These are phyloP conservation scores for Chlorophyllum brunneum DNA, from an alignment of 768 basidiomycete species.

Conservation along the genomic window DNA sequence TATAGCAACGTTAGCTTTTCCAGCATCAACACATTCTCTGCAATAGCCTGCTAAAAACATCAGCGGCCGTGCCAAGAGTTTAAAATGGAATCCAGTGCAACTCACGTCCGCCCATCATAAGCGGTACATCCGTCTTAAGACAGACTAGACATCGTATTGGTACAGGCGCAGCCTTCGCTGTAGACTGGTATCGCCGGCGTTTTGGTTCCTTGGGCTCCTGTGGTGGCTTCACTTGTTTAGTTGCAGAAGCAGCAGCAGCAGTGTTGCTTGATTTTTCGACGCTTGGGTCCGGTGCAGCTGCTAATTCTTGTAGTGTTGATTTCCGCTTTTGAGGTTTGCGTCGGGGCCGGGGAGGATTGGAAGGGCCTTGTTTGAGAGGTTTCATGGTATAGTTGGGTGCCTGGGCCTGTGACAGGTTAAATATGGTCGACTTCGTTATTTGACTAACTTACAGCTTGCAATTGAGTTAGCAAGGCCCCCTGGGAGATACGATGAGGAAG, in stretches of 20 bases:
- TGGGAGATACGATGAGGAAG: slow-evolving; percentile 55
- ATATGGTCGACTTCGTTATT: not conserved
- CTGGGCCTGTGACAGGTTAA: slow-evolving; percentile 32
- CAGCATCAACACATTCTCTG: slow-evolving; percentile 60
- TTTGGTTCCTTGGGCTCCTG: slow-evolving; percentile 25
- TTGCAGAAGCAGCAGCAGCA: slow-evolving; percentile 6
- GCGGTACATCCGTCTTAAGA: slow-evolving; percentile 64
- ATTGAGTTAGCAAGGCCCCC: slow-evolving; percentile 51
- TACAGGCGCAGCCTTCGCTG: slow-evolving; percentile 2
- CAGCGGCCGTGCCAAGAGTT: not conserved
- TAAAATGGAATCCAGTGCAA: slow-evolving; percentile 16
- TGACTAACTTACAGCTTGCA: slow-evolving; percentile 47
- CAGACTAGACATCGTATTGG: slow-evolving; percentile 55
- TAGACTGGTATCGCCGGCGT: slow-evolving; percentile 4
- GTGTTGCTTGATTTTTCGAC: slow-evolving; percentile 15
- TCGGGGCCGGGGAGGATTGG: slow-evolving; percentile 24
- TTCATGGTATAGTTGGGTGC: slow-evolving; percentile 48
- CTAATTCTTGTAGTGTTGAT: slow-evolving; percentile 22
- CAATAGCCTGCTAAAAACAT: slow-evolving; percentile 50
- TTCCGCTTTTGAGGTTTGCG: slow-evolving; percentile 27
- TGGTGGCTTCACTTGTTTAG: slow-evolving; percentile 19
- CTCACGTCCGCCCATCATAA: slow-evolving; percentile 76
- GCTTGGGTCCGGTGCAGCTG: not conserved
- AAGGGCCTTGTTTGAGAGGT: slow-evolving; percentile 48
- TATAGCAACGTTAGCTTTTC: slow-evolving; percentile 29